Evolutionary conservation across 306 rosid genomes (phyloP).

Genomic region (Sechiopsis laciniata): DNA sequence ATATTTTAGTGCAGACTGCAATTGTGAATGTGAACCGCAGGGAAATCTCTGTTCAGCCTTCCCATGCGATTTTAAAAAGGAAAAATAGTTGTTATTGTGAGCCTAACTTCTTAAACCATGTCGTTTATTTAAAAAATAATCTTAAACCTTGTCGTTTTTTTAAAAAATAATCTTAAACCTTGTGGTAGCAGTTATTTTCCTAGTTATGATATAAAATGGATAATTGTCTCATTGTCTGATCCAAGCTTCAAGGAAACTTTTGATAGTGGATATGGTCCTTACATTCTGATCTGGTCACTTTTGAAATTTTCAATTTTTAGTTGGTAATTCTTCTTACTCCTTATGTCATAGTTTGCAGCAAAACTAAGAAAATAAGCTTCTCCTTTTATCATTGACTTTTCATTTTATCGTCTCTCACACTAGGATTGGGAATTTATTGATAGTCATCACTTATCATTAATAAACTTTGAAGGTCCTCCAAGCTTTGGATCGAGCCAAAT

Average conservation of each 20-base stretch:
- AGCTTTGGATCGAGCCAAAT: slow-evolving; percentile 33
- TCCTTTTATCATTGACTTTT: neutral
- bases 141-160: no score
- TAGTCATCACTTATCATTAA: neutral
- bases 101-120: neutral
- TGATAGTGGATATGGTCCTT: neutral
- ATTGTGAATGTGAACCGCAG: neutral
- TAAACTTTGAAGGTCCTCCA: slow-evolving; percentile 42
- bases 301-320: neutral
- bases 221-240: slow-evolving; percentile 5
- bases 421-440: slow-evolving; percentile 1
- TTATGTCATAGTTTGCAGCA: slow-evolving; percentile 16
- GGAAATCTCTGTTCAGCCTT: neutral
- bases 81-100: neutral
- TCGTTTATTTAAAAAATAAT: no score
- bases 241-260: slow-evolving; percentile 9
- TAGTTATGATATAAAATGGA: neutral
- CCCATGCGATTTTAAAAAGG: neutral
- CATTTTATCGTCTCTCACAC: neutral
- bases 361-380: neutral
- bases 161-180: slow-evolving; percentile 9
- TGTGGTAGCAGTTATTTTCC: neutral
- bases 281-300: neutral
- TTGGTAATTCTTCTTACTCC: slow-evolving; percentile 13
- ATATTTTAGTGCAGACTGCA: neutral